Conservation (phyloP, 2,329 filamentous ascomycete genomes). For the Escovopsis sp. region DNA sequence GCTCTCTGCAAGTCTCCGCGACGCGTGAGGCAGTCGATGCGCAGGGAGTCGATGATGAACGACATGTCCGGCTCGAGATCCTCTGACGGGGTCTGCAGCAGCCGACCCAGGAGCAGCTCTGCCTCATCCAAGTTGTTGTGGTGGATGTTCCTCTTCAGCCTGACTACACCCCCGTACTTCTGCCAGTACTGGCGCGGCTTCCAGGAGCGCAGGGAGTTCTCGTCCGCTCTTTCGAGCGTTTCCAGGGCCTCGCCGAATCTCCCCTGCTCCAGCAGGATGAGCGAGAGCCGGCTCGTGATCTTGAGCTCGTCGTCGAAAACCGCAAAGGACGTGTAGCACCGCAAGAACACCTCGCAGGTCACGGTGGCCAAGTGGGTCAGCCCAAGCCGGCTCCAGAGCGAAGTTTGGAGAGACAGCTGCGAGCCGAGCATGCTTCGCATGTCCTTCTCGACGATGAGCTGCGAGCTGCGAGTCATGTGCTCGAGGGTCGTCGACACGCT, state of each 20-base stretch:
- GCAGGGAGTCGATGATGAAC: slow-evolving; percentile 35
- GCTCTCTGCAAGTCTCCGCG: slow-evolving; percentile 33
- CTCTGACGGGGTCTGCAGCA: slow-evolving; percentile 35
- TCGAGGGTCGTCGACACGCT: slow-evolving; percentile 53
- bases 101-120: slow-evolving; percentile 33
- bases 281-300: slow-evolving; percentile 55
- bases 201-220: slow-evolving; percentile 51
- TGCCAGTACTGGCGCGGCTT: slow-evolving; percentile 64
- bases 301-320: slow-evolving; percentile 66
- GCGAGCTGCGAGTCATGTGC: slow-evolving; percentile 66
- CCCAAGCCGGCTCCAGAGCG: slow-evolving; percentile 65
- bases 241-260: slow-evolving; percentile 51
- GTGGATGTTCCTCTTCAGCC: slow-evolving; percentile 47
- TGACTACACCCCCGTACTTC: slow-evolving; percentile 51
- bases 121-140: slow-evolving; percentile 37
- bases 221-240: slow-evolving; percentile 31
- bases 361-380: slow-evolving; percentile 38
- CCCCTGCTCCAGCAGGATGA: slow-evolving; percentile 45
- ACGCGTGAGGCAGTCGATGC: slow-evolving; percentile 36
- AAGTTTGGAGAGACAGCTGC: slow-evolving; percentile 56
- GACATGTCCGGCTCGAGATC: slow-evolving; percentile 38
- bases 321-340: slow-evolving; percentile 47
- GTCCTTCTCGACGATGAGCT: slow-evolving; percentile 65
- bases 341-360: slow-evolving; percentile 59
- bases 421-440: slow-evolving; percentile 59